These are phyloP conservation scores for Urochloa ruziziensis DNA, from an alignment of 176 grass and related monocot species.

Conservation along the genomic window DNA sequence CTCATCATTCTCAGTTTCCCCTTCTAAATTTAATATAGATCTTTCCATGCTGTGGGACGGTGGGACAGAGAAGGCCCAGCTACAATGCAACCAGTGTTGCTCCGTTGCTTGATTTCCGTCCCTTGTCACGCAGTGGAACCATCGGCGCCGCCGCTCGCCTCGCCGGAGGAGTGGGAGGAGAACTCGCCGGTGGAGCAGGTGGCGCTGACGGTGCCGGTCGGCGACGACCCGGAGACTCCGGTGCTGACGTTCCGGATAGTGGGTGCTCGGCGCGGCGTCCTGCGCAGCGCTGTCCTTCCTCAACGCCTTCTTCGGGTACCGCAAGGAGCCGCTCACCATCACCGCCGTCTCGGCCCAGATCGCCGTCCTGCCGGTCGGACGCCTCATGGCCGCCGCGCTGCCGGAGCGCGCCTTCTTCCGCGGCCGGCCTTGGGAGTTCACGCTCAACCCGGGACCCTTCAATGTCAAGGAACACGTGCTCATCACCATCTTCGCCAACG, in stretches of 20 bases:
- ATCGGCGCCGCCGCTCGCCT: not conserved
- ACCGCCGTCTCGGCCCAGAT: constrained; percentile 85
- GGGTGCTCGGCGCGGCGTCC: constrained; percentile 55
- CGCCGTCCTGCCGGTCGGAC: constrained; percentile 68
- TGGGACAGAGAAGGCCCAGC: not conserved
- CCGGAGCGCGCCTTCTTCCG: constrained; percentile 49
- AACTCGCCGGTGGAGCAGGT: constrained; percentile 66
- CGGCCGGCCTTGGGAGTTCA: constrained; percentile 56
- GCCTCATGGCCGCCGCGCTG: constrained; percentile 57
- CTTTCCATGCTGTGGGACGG: no score
- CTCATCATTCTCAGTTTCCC: not conserved
- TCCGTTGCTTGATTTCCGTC: not conserved
- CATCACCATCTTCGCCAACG: constrained; percentile 92
- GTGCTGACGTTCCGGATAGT: constrained; percentile 67
- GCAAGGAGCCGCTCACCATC: constrained; percentile 84
- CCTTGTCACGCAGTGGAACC: not conserved
- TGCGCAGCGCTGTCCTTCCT: constrained; percentile 68
- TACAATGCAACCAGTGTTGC: no score
- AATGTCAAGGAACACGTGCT: constrained; percentile 91
- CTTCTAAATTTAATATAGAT: no score
- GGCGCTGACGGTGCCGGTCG: constrained; percentile 57
- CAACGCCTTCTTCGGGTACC: constrained; percentile 90
- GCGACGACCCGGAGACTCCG: constrained; percentile 41
- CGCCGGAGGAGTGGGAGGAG: not conserved
- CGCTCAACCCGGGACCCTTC: constrained; percentile 80